Base-by-base conservation (phyloP, 768 basidiomycete genomes). In the Rhizopogon vulgaris region DNA sequence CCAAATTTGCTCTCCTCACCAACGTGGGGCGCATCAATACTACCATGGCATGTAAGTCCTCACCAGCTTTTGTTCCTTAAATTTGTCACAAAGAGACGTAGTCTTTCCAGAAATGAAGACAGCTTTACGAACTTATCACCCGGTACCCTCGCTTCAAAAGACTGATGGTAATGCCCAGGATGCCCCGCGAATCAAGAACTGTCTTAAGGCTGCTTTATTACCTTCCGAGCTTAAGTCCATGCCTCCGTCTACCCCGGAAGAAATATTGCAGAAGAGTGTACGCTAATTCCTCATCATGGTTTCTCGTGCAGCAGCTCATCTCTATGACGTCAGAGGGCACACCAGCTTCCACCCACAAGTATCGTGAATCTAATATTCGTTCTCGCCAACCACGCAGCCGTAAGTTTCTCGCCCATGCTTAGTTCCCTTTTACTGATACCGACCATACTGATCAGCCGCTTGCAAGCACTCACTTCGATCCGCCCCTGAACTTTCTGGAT, bases 51-150 rank as follows among this genome's bases (percentile, higher is more conserved):
- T 85, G 83, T 87, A 69, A 73, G 83, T 67, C 55, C 51, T 54
- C 4, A 18, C 50, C 41, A 51, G 51, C 49, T 42, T 39, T 41
- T 25, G 32, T 40, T 34, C 18, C 34, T 56, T 48, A 39, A 51
- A 59, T 49, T 18, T 53, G 25, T 58, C 41, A 65, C 54, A 52
- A 47, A 52, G 14, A 46, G 48, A 59, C 32, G 38, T 63, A 91
- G 89, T 94, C 72, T 92, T 91, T 66, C 90, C 90, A 52, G 90
- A 92, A 73, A 93, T 94, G 91, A 88, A 90, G 68, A 94, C 92
- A 5, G 87, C 89, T 17, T 73, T 94, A 51, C 75, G 91, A 63
- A 90, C 89, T 49, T 94, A 94, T 67, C 92, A 94, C 61, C 90
- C 92, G 27, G 83, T 92, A 3, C 92, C 92, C 9, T 87, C 86